These are phyloP conservation scores for Xylariaceae sp. DNA, from an alignment of 2,329 filamentous ascomycete species.

Conservation along the genomic window DNA sequence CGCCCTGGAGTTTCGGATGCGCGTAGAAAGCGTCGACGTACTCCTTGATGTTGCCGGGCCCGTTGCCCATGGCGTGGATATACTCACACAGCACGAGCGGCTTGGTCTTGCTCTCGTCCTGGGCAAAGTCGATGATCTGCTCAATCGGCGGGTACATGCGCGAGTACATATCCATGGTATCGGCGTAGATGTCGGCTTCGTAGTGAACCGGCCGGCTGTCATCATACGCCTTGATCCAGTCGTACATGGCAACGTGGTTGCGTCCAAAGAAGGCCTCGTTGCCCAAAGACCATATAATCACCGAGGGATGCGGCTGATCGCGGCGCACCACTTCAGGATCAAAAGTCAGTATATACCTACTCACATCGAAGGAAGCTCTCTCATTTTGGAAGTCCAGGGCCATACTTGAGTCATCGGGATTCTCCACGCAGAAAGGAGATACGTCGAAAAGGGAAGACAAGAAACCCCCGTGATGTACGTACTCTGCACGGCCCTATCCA, in stretches of 20 bases:
- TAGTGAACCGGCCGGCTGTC: conserved; percentile 52
- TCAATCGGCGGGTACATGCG: conserved; percentile 49
- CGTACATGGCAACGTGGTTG: conserved; percentile 57
- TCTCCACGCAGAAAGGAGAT: too few relatives aligned
- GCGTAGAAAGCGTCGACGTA: conserved; percentile 55
- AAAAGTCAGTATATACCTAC: too few relatives aligned
- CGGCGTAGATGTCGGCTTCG: conserved; percentile 49
- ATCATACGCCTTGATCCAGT: conserved; percentile 49
- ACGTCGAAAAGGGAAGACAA: too few relatives aligned
- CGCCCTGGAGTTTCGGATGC: conserved; percentile 51
- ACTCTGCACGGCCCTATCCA: conserved; percentile 30
- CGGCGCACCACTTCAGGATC: background rate
- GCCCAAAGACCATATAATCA: conserved; percentile 56
- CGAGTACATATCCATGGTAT: conserved; percentile 53
- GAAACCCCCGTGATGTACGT: too few relatives aligned
- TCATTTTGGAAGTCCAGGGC: too few relatives aligned
- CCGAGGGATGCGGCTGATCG: background rate
- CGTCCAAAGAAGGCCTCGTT: conserved; percentile 61
- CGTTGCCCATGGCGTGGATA: conserved; percentile 58
- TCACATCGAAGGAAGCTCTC: too few relatives aligned
- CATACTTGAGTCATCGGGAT: too few relatives aligned
- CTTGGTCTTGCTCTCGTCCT: conserved; percentile 31
- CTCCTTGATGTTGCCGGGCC: conserved; percentile 56
- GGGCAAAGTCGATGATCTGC: conserved; percentile 29
- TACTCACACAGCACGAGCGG: conserved; percentile 47